phyloP scores from a whole-genome alignment of 129 eudicot species.

The Escallonia herrerae region DNA sequence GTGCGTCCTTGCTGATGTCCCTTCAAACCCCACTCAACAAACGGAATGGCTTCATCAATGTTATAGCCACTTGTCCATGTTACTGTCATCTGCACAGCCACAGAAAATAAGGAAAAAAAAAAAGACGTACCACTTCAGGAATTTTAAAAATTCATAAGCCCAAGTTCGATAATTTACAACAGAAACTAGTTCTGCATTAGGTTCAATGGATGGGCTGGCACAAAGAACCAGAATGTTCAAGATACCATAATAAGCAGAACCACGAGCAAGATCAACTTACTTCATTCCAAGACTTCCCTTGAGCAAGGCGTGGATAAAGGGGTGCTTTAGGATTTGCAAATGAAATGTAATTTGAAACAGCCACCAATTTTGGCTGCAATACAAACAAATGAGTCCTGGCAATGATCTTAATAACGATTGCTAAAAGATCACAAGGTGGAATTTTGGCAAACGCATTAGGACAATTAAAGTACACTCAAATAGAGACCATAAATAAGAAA shows the following conservation, averaged over 20 bases:
- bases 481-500: background rate
- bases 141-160: background rate
- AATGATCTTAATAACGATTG: too few species aligned
- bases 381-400: too few species aligned
- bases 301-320: conserved; percentile 92
- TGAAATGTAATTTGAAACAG: conserved; percentile 64
- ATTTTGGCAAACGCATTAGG: conserved; percentile 4
- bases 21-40: conserved; percentile 72
- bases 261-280: conserved; percentile 30
- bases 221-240: background rate
- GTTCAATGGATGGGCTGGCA: background rate
- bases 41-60: conserved; percentile 81
- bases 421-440: conserved; percentile 28
- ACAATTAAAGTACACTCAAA: background rate
- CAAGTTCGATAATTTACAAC: background rate
- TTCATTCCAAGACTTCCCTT: conserved; percentile 85
- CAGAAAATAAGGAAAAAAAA: background rate
- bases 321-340: conserved; percentile 92
- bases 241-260: background rate
- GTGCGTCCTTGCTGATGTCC: conserved; percentile 35
- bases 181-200: background rate
- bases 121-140: background rate
- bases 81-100: conserved; percentile 64
- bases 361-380: conserved; percentile 61
- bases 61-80: conserved; percentile 99